Base-by-base conservation (phyloP, 2,329 filamentous ascomycete genomes). In the Penicillium sp. region DNA sequence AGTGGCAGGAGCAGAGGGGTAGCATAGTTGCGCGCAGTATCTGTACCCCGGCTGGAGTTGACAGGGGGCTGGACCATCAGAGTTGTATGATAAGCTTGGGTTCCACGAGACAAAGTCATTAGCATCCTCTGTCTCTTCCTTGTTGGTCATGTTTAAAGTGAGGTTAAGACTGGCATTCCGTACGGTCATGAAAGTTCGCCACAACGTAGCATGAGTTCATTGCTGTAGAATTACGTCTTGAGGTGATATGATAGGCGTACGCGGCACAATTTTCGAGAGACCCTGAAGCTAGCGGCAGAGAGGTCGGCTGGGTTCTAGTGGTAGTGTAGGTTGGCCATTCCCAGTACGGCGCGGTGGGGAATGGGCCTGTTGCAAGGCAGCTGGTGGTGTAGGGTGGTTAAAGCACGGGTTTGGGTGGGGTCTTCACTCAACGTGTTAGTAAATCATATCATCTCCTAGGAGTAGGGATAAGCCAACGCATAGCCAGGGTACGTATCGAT, bases 401-500 rank as follows among this genome's bases (percentile, higher is more conserved):
- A 9, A 21, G 26, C 56, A 58, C 29, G 56, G 56, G 19, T 58
- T 52, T 9, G 5, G 41, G 19, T 59, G 26, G 26, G 26, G 26
- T 26, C 26, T 26, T 26, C 26, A 6, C 26, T 26, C 26, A 26
- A 26, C 26, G 5, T 26, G 26, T 26, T 26, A 26, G 26, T 26
- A 26, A 6, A 26, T 26, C 26, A 26, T 26, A 26, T 26, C 26
- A 26, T 44, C 48, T 48, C 17, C 56, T 52, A 44, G 21, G 26
- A 49, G 26, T 26, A 26, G 26, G 26, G 1, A 26, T 26, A 6
- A 19, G 30, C 49, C 17, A 41, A 21, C 35, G 11, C 35, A 15
- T 38, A 38, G 11, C 35, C 35, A 5, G 35, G 26, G 46, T 65
- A 65, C n/a, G 55, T 61, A 6, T 17, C 26, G 30, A 63, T 65